A percentile compares a stretch with the other conserved stretches of the same genome.
Conservation (phyloP, 108 stramenopile species). For the Nitzschia palea region DNA sequence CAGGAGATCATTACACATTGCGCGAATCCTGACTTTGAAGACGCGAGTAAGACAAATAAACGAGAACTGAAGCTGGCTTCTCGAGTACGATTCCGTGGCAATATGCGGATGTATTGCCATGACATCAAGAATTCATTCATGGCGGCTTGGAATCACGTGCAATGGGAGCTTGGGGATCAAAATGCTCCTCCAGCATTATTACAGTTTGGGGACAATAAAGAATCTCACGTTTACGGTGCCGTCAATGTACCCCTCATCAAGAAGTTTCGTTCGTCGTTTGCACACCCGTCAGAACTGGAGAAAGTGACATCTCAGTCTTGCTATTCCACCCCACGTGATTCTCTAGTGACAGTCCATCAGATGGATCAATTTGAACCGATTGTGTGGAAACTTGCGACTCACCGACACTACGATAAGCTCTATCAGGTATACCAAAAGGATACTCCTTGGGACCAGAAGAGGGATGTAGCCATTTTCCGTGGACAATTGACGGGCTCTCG, state of each 20-base stretch:
- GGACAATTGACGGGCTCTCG: constrained; percentile 64
- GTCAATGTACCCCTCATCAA: constrained; percentile 49
- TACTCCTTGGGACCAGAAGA: constrained; percentile 73
- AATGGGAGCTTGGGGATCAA: constrained; percentile 8
- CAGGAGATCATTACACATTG: constrained; percentile 35
- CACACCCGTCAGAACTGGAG: constrained; percentile 15
- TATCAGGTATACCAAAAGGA: constrained; percentile 52
- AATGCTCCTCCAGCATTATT: constrained; percentile 32
- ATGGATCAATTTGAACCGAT: constrained; percentile 44
- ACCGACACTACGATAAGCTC: constrained; percentile 43
- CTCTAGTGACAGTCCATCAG: constrained; percentile 29
- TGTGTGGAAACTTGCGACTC: constrained; percentile 57
- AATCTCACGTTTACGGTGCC: constrained; percentile 38
- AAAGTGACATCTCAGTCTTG: constrained; percentile 29
- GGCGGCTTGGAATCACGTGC: constrained; percentile 34
- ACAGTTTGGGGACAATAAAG: constrained; percentile 56
- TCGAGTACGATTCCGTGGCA: constrained; percentile 37
- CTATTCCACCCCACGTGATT: constrained; percentile 2
- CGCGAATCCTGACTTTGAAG: constrained; percentile 27
- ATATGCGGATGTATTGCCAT: constrained; percentile 56
- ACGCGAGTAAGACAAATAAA: not conserved
- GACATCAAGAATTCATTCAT: constrained; percentile 41
- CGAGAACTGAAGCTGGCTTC: constrained; percentile 1
- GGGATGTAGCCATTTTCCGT: constrained; percentile 66
- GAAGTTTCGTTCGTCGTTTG: constrained; percentile 50